Percentiles rank a stretch among this genome's conserved stretches.
Conservation (phyloP, 345 rosid species). For the Eucalyptus cladocalyx region DNA sequence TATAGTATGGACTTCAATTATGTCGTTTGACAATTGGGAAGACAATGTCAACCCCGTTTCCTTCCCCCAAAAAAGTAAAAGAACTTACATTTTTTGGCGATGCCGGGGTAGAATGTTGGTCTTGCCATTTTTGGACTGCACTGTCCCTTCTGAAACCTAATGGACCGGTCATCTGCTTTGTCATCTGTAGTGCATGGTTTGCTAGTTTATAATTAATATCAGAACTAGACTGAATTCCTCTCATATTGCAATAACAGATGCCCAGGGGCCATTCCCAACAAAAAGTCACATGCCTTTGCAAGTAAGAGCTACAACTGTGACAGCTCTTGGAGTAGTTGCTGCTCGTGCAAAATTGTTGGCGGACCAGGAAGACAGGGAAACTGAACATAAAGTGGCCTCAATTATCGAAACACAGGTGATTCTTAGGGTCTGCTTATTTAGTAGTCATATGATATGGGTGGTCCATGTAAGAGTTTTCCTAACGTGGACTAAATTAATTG, state of each 20-base stretch:
- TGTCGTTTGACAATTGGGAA: background rate
- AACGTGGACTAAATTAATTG: too few relatives aligned
- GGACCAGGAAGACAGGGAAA: constrained; percentile 78
- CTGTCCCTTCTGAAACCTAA: background rate
- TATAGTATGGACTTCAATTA: background rate
- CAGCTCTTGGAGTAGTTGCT: constrained; percentile 77
- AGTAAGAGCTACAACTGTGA: constrained; percentile 64
- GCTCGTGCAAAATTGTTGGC: constrained; percentile 77
- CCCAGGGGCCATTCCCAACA: constrained; percentile 11
- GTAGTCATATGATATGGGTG: too few relatives aligned
- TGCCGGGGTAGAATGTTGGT: background rate
- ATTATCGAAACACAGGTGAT: constrained; percentile 68
- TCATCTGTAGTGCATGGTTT: background rate
- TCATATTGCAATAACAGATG: constrained; percentile 16
- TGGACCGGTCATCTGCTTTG: background rate
- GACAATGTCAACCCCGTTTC: background rate
- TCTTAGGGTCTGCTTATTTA: background rate
- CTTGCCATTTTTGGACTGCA: background rate
- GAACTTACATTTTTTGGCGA: background rate
- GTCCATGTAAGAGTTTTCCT: too few relatives aligned
- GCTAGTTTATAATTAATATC: background rate
- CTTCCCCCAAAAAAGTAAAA: background rate
- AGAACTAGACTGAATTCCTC: background rate
- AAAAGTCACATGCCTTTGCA: constrained; percentile 47
- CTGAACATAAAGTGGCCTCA: constrained; percentile 45